phyloP scores from a whole-genome alignment of 2,329 filamentous ascomycete genomes.

The Hysterium pulicare region DNA sequence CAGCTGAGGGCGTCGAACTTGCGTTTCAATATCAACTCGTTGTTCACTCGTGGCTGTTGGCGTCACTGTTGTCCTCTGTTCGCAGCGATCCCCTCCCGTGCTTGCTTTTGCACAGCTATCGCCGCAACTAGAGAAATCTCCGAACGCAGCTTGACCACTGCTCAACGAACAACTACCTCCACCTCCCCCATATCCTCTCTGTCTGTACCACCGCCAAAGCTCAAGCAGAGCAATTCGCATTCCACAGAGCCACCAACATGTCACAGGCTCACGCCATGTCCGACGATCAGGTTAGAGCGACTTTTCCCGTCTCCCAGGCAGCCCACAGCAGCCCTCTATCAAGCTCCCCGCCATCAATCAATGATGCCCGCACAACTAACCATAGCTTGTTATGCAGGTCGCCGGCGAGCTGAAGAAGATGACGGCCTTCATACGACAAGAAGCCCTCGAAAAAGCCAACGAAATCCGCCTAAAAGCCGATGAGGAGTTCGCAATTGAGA shows the following conservation, averaged over 20 bases:
- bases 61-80: background rate
- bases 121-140: constrained; percentile 1
- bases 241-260: constrained; percentile 59
- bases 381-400: constrained; percentile 59
- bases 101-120: constrained; percentile 2
- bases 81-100: background rate
- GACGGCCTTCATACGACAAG: constrained; percentile 99
- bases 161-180: constrained; percentile 9
- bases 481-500: constrained; percentile 98
- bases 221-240: constrained; percentile 6
- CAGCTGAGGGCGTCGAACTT: background rate
- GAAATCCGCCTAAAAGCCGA: constrained; percentile 98
- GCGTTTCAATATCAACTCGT: too few species aligned
- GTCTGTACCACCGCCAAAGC: constrained; percentile 1
- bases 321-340: constrained; percentile 22
- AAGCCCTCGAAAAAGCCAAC: constrained; percentile 92
- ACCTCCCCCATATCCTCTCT: constrained; percentile 7
- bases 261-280: constrained; percentile 91
- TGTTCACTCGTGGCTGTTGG: too few species aligned
- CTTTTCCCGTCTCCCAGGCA: constrained; percentile 17
- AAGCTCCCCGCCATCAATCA: constrained; percentile 15
- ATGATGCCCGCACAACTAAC: constrained; percentile 1
- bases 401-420: constrained; percentile 99
- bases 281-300: constrained; percentile 78
- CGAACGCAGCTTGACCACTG: too few species aligned